Evolutionary conservation across 805 yeast species (phyloP).

Genomic region (Zygosaccharomyces siamensis): DNA sequence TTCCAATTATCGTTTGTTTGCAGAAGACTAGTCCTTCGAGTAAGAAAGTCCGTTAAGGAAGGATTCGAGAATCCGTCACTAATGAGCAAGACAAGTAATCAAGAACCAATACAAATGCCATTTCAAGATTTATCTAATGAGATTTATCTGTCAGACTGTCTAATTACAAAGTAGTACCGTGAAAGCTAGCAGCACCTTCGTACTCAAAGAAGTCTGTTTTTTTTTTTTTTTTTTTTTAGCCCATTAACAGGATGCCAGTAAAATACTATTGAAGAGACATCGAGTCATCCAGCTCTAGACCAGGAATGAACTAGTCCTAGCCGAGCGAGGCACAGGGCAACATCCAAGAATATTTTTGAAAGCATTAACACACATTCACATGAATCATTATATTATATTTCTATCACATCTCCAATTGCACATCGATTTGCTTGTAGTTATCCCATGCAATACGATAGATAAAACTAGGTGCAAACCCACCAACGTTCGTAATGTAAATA

Average conservation of each 20-base stretch:
- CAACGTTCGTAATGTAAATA: constrained; percentile 89
- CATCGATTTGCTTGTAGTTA: constrained; percentile 85
- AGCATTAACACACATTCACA: neutral
- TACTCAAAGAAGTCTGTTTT: constrained; percentile 52
- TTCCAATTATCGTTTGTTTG: no score
- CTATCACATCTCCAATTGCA: constrained; percentile 39
- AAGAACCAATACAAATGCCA: neutral
- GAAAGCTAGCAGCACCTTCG: constrained; percentile 40
- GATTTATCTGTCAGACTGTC: constrained; percentile 22
- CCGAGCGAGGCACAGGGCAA: constrained; percentile 68
- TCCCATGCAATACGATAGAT: constrained; percentile 93
- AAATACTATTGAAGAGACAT: neutral
- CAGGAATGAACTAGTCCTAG: constrained; percentile 28
- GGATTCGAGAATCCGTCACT: neutral
- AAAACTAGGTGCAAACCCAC: constrained; percentile 95
- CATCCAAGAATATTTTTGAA: neutral
- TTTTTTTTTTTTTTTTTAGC: constrained; percentile 42
- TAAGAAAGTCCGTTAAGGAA: neutral
- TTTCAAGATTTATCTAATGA: neutral
- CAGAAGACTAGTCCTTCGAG: neutral
- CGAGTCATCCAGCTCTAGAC: constrained; percentile 61
- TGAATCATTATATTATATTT: constrained; percentile 4
- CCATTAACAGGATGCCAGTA: constrained; percentile 36
- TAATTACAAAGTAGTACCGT: constrained; percentile 31
- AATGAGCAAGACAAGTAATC: neutral